Percentiles rank a stretch among this genome's conserved stretches.
phyloP scores from a whole-genome alignment of 129 eudicot genomes.

The Heracleum sosnowskyi region DNA sequence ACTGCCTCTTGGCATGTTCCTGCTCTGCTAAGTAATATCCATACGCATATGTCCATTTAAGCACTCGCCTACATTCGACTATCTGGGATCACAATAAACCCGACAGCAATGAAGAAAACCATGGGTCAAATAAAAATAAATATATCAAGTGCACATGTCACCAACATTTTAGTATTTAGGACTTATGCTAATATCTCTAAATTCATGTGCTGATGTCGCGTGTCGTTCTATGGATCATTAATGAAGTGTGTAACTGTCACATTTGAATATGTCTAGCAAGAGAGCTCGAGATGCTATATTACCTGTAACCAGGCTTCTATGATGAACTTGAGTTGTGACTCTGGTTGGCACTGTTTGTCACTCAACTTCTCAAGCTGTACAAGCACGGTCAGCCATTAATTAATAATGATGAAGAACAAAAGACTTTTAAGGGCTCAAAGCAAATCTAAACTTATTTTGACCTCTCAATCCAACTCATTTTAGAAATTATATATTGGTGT shows the following conservation, averaged over 20 bases:
- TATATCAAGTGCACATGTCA: not conserved
- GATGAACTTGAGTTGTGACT: constrained; percentile 94
- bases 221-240: not conserved
- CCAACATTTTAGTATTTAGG: not conserved
- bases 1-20: constrained; percentile 86
- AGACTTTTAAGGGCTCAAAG: not conserved
- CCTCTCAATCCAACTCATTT: not conserved
- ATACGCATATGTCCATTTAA: constrained; percentile 97
- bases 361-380: constrained; percentile 91
- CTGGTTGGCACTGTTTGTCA: constrained; percentile 94
- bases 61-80: constrained; percentile 95
- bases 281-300: not conserved
- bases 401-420: not conserved
- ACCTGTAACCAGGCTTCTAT: constrained; percentile 98
- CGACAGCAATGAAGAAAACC: not conserved
- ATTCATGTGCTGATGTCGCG: not conserved
- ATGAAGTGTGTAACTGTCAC: not conserved
- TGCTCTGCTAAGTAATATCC: constrained; percentile 87
- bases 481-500: not conserved
- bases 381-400: not conserved
- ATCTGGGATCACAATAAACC: constrained; percentile 42
- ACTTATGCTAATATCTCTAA: not conserved
- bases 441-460: not conserved
- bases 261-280: not conserved
- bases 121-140: not conserved